A percentile compares a stretch with the other conserved stretches of the same genome.
phyloP scores from a whole-genome alignment of 345 rosid species.

The Gossypium raimondii region DNA sequence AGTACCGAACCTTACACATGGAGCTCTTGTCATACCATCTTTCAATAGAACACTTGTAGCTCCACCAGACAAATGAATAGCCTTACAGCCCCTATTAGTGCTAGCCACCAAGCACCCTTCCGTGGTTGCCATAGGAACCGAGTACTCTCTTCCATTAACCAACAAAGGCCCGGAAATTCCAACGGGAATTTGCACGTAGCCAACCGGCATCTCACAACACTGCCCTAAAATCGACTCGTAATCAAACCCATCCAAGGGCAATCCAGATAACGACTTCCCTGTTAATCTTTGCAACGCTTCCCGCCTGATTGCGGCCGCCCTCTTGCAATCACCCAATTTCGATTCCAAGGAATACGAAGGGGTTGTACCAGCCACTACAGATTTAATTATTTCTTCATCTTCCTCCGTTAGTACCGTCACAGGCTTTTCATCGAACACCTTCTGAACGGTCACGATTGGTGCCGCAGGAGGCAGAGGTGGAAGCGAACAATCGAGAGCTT shows the following conservation, averaged over 20 bases:
- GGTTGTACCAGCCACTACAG: constrained; percentile 41
- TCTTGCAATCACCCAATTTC: constrained; percentile 54
- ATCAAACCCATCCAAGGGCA: constrained; percentile 60
- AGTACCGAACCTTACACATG: constrained; percentile 49
- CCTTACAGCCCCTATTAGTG: constrained; percentile 68
- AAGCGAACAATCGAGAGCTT: constrained; percentile 41
- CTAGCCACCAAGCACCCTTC: constrained; percentile 78
- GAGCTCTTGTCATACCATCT: constrained; percentile 75
- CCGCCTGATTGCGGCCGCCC: constrained; percentile 55
- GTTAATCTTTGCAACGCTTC: constrained; percentile 51
- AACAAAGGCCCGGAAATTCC: constrained; percentile 64
- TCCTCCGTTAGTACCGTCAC: constrained; percentile 28
- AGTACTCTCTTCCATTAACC: constrained; percentile 51
- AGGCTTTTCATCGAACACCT: background rate
- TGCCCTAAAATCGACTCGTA: constrained; percentile 63
- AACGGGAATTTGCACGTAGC: constrained; percentile 70
- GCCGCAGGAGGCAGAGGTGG: background rate
- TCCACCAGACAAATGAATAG: constrained; percentile 56
- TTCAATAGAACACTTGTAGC: constrained; percentile 43
- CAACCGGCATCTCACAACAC: constrained; percentile 78
- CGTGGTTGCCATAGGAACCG: constrained; percentile 74
- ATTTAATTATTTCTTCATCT: constrained; percentile 46
- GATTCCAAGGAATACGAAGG: constrained; percentile 62
- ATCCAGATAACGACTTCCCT: constrained; percentile 48
- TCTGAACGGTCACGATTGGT: background rate